phyloP scores from a whole-genome alignment of 2,329 filamentous ascomycete species.

The Ophiostoma sp. region DNA sequence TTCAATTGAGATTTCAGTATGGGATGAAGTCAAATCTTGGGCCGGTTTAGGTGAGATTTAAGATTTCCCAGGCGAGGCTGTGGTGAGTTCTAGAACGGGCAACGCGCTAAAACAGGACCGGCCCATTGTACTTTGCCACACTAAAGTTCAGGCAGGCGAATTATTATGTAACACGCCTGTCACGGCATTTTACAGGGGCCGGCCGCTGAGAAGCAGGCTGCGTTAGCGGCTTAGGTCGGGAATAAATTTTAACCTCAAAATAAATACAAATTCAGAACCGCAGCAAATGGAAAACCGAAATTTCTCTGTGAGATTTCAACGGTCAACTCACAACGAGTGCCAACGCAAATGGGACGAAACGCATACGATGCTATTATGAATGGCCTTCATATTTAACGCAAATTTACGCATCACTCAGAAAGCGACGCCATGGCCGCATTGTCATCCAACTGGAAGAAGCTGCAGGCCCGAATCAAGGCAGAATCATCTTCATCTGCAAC shows the following conservation, averaged over 20 bases:
- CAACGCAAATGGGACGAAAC: no score
- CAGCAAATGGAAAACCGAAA: neutral
- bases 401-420: neutral
- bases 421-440: constrained; percentile 40
- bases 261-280: neutral
- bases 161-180: neutral
- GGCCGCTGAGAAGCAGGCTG: neutral
- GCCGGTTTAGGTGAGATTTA: neutral
- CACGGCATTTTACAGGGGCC: no score
- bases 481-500: constrained; percentile 36
- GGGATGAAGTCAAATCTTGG: neutral
- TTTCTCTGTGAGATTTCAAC: neutral
- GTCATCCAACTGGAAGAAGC: constrained; percentile 72
- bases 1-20: neutral
- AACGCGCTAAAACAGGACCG: neutral
- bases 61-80: constrained; percentile 13
- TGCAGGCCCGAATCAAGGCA: constrained; percentile 57
- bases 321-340: neutral
- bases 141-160: no score
- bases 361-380: no score
- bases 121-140: neutral
- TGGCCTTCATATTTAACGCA: no score
- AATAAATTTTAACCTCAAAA: neutral
- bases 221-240: neutral
- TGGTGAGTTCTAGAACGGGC: neutral